phyloP scores from a whole-genome alignment of 2,329 filamentous ascomycete genomes.

The Aspergillus sp. region DNA sequence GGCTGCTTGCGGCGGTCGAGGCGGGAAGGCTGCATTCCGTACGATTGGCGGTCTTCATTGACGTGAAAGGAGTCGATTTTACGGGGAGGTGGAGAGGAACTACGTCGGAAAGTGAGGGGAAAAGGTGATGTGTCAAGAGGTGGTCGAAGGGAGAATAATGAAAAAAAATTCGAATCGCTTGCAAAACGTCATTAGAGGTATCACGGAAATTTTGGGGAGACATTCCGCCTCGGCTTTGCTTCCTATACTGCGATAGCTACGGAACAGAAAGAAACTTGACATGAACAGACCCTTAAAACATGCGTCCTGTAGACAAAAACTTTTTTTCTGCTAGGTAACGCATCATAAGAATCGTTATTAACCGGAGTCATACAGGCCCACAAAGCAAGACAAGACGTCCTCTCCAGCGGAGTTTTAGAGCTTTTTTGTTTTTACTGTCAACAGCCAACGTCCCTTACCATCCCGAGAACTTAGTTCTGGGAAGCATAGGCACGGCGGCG shows the following conservation, averaged over 20 bases:
- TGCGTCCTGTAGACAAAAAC: constrained; percentile 18
- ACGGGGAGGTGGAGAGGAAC: background rate
- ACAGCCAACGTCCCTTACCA: constrained; percentile 25
- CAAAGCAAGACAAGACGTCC: constrained; percentile 39
- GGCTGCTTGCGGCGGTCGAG: background rate
- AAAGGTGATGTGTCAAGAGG: background rate
- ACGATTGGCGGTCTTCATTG: background rate
- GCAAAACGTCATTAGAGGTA: constrained; percentile 30
- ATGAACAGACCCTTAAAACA: constrained; percentile 5
- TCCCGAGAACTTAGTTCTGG: constrained; percentile 47
- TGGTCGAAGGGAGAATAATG: background rate
- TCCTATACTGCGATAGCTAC: constrained; percentile 35
- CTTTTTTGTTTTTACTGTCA: constrained; percentile 23
- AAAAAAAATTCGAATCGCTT: constrained; percentile 22
- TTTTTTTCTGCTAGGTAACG: constrained; percentile 19
- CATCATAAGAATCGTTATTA: constrained; percentile 22
- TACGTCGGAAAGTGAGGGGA: background rate
- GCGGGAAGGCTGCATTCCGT: background rate
- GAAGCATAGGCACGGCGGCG: constrained; percentile 76
- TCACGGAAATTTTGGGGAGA: constrained; percentile 33
- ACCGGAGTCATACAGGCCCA: constrained; percentile 35
- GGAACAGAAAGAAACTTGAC: constrained; percentile 17
- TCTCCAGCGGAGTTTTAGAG: constrained; percentile 32
- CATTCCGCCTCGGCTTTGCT: constrained; percentile 27
- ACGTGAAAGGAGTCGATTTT: background rate